phyloP scores from a whole-genome alignment of 768 basidiomycete species.

The Boletus patriciae region DNA sequence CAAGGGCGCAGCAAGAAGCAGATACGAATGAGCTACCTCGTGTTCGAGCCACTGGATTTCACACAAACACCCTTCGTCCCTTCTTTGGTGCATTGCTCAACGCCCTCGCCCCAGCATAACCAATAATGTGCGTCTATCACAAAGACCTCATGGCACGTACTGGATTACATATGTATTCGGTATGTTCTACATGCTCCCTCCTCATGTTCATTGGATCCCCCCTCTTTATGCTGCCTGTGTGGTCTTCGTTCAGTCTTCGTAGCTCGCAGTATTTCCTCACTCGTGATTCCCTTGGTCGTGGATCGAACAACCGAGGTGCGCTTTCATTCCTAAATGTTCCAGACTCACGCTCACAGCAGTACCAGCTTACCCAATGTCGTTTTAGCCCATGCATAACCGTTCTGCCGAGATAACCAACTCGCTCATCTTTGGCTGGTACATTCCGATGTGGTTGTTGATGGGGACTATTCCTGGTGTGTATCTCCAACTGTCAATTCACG shows the following conservation, averaged over 20 bases:
- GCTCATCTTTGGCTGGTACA: not conserved
- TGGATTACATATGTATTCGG: not conserved
- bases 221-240: not conserved
- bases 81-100: not conserved
- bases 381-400: not conserved
- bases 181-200: not conserved
- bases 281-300: not conserved
- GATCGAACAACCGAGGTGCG: not conserved
- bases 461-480: not conserved
- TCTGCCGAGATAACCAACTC: not conserved
- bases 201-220: not conserved
- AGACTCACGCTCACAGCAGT: not conserved
- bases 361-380: not conserved
- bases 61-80: not conserved
- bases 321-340: not conserved
- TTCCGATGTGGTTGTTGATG: not conserved
- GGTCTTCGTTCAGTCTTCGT: not conserved
- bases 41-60: not conserved
- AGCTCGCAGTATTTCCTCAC: not conserved
- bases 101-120: no score
- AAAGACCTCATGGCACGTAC: no score
- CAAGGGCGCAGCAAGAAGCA: not conserved
- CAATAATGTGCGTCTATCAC: not conserved
- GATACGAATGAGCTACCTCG: not conserved
- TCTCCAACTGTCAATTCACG: no score